A percentile compares a stretch with the other conserved stretches of the same genome.
Conservation (phyloP, 257 asterid species). For the Cynanchum wilfordii region DNA sequence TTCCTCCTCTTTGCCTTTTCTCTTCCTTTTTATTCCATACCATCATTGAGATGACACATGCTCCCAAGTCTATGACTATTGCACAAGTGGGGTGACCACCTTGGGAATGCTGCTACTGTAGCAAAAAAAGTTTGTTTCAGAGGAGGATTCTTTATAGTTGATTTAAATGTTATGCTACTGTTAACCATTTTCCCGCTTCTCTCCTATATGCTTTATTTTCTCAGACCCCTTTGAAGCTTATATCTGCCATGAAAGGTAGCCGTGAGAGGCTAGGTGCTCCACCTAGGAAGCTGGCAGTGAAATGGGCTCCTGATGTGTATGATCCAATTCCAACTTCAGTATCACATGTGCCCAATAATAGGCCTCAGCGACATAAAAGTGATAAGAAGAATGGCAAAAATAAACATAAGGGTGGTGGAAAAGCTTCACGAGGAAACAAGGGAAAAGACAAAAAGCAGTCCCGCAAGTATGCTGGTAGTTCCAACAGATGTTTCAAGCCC, state of each 20-base stretch:
- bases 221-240: slow-evolving; percentile 54
- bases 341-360: slow-evolving; percentile 65
- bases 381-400: slow-evolving; percentile 58
- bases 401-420: slow-evolving; percentile 63
- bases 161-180: slow-evolving; percentile 12
- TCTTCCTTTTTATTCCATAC: not conserved
- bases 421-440: slow-evolving; percentile 62
- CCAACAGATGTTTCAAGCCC: slow-evolving; percentile 37
- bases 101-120: not conserved
- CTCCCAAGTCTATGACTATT: not conserved
- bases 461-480: slow-evolving; percentile 41
- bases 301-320: slow-evolving; percentile 92
- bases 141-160: slow-evolving; percentile 9
- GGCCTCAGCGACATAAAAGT: slow-evolving; percentile 45
- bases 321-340: slow-evolving; percentile 86
- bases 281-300: slow-evolving; percentile 53
- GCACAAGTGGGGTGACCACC: not conserved
- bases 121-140: slow-evolving; percentile 11
- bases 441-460: slow-evolving; percentile 74
- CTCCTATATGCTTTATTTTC: slow-evolving; percentile 25
- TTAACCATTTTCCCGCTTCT: not conserved
- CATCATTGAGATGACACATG: not conserved
- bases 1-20: not conserved
- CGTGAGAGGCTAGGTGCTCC: slow-evolving; percentile 69
- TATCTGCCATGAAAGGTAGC: slow-evolving; percentile 95